Base-by-base conservation (phyloP, 768 basidiomycete genomes). In the Tylopilus sp. region DNA sequence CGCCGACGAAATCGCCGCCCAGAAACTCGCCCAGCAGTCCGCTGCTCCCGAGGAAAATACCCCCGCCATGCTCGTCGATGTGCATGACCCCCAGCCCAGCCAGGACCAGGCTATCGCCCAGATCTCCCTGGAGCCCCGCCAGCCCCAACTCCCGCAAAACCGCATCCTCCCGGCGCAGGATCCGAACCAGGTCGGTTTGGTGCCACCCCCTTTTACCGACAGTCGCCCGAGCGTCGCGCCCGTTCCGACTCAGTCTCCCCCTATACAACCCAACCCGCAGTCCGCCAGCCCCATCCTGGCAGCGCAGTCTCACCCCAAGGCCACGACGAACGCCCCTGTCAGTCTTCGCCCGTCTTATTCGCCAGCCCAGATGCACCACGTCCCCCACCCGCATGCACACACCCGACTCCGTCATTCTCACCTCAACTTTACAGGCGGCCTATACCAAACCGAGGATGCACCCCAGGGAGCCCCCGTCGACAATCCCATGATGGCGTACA, bases 1-100 rank as follows among this genome's bases (percentile, higher is more conserved):
- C 9, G 92, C 94, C 46, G 92, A 94, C 19, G 95, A 98, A 71
- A 94, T 95, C 44, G 89, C 90, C 0, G 87, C 89, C 1, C 87
- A 90, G 66, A 87, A 87, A 59, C 72, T 76, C 13, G 22, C 57
- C 2, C 69, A 72, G 46, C 65, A 66, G 33, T 61, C 69, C n/a
- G n/a, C n/a, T 1, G 63, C 68, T 0, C 61, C 58, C 8, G 55
- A 64, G 57, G 52, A 67, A 50, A 45, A 62, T 51, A 48, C 59
- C 41, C 52, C 56, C 41, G 25, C 58, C 53, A 50, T 52, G 19
- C 55, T 60, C 55, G 22, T 61, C 44, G 59, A 67, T 43, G 28
- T 68, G 1, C 52, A 54, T 3, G 56, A 59, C 49, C 22, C 58
- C 1, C 59, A 48, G n/a, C 19, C 42, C n/a, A 48, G 42, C 24